phyloP scores from a whole-genome alignment of 129 eudicot species.

The Flaveria sonorensis region DNA sequence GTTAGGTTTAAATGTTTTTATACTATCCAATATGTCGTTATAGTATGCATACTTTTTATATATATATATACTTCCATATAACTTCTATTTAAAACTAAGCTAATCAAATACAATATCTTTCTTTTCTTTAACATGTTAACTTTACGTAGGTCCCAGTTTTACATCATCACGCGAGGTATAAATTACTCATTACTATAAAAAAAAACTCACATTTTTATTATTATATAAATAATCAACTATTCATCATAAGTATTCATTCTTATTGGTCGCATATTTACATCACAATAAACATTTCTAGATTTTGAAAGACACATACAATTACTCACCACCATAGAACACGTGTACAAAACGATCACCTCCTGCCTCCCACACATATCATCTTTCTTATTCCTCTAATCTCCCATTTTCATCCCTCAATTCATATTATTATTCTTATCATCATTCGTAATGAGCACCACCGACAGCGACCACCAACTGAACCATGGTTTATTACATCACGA shows the following conservation, averaged over 20 bases:
- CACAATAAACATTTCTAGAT: not conserved
- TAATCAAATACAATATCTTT: too few species aligned
- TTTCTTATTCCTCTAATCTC: not conserved
- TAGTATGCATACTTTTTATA: too few species aligned
- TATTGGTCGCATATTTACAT: not conserved
- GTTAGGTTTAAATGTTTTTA: too few species aligned
- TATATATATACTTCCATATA: too few species aligned
- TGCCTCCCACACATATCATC: not conserved
- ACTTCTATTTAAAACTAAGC: too few species aligned
- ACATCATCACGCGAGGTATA: too few species aligned
- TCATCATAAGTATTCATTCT: not conserved
- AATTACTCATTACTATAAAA: too few species aligned
- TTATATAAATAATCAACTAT: too few species aligned
- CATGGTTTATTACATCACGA: conserved; percentile 20
- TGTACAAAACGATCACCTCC: not conserved
- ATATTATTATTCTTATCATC: not conserved
- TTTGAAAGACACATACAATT: not conserved
- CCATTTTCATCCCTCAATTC: not conserved
- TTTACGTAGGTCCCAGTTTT: too few species aligned
- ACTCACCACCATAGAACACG: not conserved
- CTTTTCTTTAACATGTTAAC: too few species aligned
- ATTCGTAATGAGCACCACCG: not conserved
- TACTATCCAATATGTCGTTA: too few species aligned
- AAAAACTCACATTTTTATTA: too few species aligned
- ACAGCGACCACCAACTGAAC: not conserved